Conservation (phyloP, 495 filamentous ascomycete genomes). For the Penicillium fimorum region DNA sequence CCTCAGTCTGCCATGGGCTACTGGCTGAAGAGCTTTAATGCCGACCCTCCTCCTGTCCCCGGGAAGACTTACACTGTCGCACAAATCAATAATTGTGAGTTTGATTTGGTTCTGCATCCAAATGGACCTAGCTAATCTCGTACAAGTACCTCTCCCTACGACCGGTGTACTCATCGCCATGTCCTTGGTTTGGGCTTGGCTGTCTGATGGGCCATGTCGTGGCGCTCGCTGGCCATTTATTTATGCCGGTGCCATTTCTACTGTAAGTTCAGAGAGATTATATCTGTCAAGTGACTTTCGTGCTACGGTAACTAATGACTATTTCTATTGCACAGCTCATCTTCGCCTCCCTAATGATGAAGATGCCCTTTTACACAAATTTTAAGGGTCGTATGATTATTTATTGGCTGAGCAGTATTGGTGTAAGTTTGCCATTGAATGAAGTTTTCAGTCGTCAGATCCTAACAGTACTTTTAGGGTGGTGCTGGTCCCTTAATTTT, state of each 20-base stretch:
- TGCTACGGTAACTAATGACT: not conserved
- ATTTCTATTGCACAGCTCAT: slow-evolving; percentile 18
- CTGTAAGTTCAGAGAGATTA: slow-evolving; percentile 16
- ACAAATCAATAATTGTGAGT: slow-evolving; percentile 26
- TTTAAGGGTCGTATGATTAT: slow-evolving; percentile 30
- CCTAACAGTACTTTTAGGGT: not conserved
- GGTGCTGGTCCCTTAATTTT: slow-evolving; percentile 28
- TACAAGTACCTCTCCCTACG: slow-evolving; percentile 21
- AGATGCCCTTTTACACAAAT: slow-evolving; percentile 37
- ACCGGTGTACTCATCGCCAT: slow-evolving; percentile 35
- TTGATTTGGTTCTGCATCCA: not conserved
- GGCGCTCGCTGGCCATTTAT: slow-evolving; percentile 40
- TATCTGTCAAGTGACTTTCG: not conserved
- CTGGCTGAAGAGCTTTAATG: slow-evolving; percentile 32
- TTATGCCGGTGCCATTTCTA: slow-evolving; percentile 32
- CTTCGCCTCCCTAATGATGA: slow-evolving; percentile 29
- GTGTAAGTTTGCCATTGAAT: slow-evolving; percentile 9
- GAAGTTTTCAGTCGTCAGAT: not conserved
- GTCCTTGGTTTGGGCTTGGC: slow-evolving; percentile 34
- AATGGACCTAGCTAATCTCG: not conserved
- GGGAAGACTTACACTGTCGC: slow-evolving; percentile 23
- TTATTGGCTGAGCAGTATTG: slow-evolving; percentile 29
- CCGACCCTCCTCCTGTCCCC: slow-evolving; percentile 22
- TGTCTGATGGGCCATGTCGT: slow-evolving; percentile 34
- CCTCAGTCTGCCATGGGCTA: slow-evolving; percentile 26